Evolutionary conservation across 208 protist genomes (phyloP).

Genomic region (Zelonia costaricensis): DNA sequence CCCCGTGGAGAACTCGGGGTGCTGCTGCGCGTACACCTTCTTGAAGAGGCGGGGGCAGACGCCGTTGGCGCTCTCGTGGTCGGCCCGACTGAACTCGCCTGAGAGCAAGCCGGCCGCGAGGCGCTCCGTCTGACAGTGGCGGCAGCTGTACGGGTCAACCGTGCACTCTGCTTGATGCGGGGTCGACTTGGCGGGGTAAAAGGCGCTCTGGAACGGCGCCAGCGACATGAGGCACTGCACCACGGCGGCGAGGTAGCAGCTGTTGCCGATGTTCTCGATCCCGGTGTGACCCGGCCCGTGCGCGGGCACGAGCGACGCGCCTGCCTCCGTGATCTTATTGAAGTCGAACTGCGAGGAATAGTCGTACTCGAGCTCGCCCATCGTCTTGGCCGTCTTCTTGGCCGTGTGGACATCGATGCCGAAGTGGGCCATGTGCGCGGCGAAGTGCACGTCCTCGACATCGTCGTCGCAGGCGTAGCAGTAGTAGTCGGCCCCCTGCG

Average conservation of each 20-base stretch:
- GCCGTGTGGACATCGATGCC: slow-evolving; percentile 94
- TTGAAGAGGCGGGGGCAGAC: slow-evolving; percentile 95
- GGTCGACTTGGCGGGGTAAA: slow-evolving; percentile 47
- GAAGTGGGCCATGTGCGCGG: slow-evolving; percentile 94
- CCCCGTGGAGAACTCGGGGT: slow-evolving; percentile 96
- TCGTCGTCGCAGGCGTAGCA: slow-evolving; percentile 96
- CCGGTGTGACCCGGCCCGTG: slow-evolving; percentile 94
- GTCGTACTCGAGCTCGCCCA: slow-evolving; percentile 97
- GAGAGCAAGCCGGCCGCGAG: slow-evolving; percentile 90
- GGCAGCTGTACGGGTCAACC: slow-evolving; percentile 69
- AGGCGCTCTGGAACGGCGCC: slow-evolving; percentile 72
- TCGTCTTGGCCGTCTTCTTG: slow-evolving; percentile 96
- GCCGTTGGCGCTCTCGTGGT: slow-evolving; percentile 50
- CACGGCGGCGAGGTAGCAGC: slow-evolving; percentile 96
- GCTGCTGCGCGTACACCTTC: slow-evolving; percentile 88
- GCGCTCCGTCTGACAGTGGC: slow-evolving; percentile 91
- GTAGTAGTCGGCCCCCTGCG: slow-evolving; percentile 88
- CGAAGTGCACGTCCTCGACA: slow-evolving; percentile 93
- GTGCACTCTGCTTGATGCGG: slow-evolving; percentile 56
- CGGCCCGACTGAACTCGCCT: slow-evolving; percentile 89
- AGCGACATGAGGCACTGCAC: slow-evolving; percentile 94
- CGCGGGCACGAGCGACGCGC: slow-evolving; percentile 78
- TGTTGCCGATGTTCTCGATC: slow-evolving; percentile 98
- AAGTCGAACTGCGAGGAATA: slow-evolving; percentile 95
- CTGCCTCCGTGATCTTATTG: slow-evolving; percentile 90